These are phyloP conservation scores for Sclerotinia trifoliorum DNA, from an alignment of 2,329 filamentous ascomycete species.

Conservation along the genomic window DNA sequence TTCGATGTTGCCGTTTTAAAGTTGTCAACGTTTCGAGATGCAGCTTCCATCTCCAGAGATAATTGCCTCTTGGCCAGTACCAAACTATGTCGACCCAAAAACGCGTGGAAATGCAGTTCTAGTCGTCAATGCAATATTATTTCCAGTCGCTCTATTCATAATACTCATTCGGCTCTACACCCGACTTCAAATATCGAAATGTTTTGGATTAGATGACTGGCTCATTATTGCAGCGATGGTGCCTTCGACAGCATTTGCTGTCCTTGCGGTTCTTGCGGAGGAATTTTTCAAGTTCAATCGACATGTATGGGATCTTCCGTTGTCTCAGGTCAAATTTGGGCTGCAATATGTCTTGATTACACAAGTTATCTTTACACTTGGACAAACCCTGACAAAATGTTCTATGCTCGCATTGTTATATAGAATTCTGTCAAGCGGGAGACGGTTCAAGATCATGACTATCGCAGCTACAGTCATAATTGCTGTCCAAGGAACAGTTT, in stretches of 20 bases:
- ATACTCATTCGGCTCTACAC: conserved; percentile 48
- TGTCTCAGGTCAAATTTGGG: conserved; percentile 35
- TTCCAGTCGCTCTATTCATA: conserved; percentile 43
- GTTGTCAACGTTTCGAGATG: not conserved
- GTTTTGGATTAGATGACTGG: conserved; percentile 48
- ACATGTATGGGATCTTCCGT: conserved; percentile 45
- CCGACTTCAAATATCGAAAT: conserved; percentile 46
- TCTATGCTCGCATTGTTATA: conserved; percentile 39
- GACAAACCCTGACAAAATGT: conserved; percentile 41
- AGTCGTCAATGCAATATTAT: conserved; percentile 45
- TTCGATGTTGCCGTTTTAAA: not conserved
- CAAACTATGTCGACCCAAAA: conserved; percentile 48
- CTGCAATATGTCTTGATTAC: conserved; percentile 42
- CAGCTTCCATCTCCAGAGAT: conserved; percentile 17
- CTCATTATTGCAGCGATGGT: conserved; percentile 41
- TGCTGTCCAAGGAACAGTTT: conserved; percentile 36
- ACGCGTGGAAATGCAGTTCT: conserved; percentile 46
- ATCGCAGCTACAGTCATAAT: conserved; percentile 39
- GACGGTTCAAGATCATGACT: conserved; percentile 36
- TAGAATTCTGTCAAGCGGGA: conserved; percentile 41
- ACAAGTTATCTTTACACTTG: conserved; percentile 42
- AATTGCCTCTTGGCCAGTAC: conserved; percentile 38
- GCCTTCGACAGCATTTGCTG: conserved; percentile 42
- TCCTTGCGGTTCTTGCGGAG: conserved; percentile 40
- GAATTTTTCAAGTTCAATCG: conserved; percentile 41